Conservation (phyloP, 2,329 filamentous ascomycete species). For the Diaporthe helianthi region DNA sequence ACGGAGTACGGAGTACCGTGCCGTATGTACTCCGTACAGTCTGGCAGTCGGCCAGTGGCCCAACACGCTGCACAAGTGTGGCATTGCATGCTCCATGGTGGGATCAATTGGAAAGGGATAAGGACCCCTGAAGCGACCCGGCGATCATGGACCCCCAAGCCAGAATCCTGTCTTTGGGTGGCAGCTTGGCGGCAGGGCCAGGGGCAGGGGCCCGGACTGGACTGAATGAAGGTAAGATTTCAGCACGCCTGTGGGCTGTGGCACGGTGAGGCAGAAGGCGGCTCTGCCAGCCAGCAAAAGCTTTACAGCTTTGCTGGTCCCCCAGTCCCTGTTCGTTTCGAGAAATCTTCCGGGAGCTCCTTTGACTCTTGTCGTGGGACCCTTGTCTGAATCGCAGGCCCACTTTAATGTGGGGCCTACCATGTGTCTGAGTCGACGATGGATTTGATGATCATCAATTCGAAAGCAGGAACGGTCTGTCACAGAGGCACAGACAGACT, state of each 20-base stretch:
- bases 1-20: too few relatives aligned
- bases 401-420: not conserved
- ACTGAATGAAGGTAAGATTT: not conserved
- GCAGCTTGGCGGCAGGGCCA: conserved; percentile 23
- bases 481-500: not conserved
- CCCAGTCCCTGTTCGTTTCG: conserved; percentile 15
- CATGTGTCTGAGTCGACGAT: conserved; percentile 11
- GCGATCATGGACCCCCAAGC: conserved; percentile 17
- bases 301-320: not conserved
- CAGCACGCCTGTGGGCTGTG: too few relatives aligned
- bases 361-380: not conserved
- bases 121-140: conserved; percentile 24
- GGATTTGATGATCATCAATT: conserved; percentile 1
- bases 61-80: conserved; percentile 7
- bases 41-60: not conserved
- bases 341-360: conserved; percentile 13
- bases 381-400: conserved; percentile 6
- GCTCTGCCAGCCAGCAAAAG: conserved; percentile 7
- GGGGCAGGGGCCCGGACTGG: conserved; percentile 4
- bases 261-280: not conserved
- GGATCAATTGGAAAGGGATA: conserved; percentile 27
- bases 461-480: not conserved
- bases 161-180: conserved; percentile 16
- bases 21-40: not conserved
- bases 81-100: conserved; percentile 10